Conservation (phyloP, 768 basidiomycete genomes). For the Kwoniella mangroviensis region DNA sequence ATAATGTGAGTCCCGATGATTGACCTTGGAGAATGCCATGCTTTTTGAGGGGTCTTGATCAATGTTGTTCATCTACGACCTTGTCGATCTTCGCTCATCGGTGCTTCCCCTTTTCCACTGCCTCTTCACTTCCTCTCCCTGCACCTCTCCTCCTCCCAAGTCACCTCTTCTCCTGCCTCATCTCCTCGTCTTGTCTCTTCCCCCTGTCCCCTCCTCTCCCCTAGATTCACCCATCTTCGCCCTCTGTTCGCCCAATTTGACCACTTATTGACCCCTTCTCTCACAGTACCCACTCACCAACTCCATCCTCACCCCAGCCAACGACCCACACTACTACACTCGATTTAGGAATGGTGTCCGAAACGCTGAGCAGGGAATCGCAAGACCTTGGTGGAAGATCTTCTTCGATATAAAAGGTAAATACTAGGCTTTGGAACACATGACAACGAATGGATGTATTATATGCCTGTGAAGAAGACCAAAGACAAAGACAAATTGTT, state of each 20-base stretch:
- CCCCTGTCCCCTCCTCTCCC: not conserved
- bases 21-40: too few relatives aligned
- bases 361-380: conserved; percentile 43
- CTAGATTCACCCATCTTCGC: not conserved
- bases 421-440: conserved; percentile 27
- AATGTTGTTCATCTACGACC: too few relatives aligned
- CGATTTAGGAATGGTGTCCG: conserved; percentile 52
- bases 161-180: not conserved
- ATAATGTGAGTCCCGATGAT: conserved; percentile 10
- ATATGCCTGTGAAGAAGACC: not conserved
- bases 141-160: too few relatives aligned
- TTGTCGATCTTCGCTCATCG: not conserved
- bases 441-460: not conserved
- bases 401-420: conserved; percentile 56
- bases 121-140: not conserved
- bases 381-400: conserved; percentile 52
- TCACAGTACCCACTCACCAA: conserved; percentile 47
- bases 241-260: not conserved
- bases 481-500: too few relatives aligned
- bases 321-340: conserved; percentile 53
- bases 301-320: conserved; percentile 42
- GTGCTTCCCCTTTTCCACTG: not conserved
- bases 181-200: not conserved
- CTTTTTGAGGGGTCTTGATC: too few relatives aligned
- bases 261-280: not conserved